A percentile compares a stretch with the other conserved stretches of the same genome.
Evolutionary conservation across 2,329 filamentous ascomycete species (phyloP).

Genomic region (Reticulascus tulasneorum): DNA sequence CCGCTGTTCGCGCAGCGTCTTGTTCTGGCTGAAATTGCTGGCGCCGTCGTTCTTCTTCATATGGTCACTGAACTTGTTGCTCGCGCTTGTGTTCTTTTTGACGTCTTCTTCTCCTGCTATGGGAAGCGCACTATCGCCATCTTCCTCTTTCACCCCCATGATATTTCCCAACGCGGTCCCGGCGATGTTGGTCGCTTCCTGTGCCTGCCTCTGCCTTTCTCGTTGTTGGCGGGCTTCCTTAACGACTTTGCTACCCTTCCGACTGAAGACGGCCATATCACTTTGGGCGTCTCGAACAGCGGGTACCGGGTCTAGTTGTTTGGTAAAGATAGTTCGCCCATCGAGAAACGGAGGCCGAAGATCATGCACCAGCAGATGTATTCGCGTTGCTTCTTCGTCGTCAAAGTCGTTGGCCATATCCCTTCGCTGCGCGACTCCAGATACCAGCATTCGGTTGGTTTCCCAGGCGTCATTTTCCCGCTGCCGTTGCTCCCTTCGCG

Average conservation of each 20-base stretch:
- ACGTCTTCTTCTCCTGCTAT: conserved; percentile 66
- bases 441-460: conserved; percentile 96
- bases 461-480: conserved; percentile 98
- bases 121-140: conserved; percentile 83
- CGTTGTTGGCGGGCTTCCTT: conserved; percentile 87
- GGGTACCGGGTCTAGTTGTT: conserved; percentile 90
- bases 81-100: conserved; percentile 39
- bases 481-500: conserved; percentile 77
- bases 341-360: conserved; percentile 92
- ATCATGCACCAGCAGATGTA: conserved; percentile 91
- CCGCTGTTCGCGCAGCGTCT: conserved; percentile 83
- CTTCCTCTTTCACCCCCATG: conserved; percentile 91
- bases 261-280: conserved; percentile 97
- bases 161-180: conserved; percentile 91
- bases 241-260: conserved; percentile 91
- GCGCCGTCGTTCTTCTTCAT: conserved; percentile 80
- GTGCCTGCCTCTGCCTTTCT: conserved; percentile 88
- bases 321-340: conserved; percentile 93
- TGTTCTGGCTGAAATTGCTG: conserved; percentile 90
- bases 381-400: conserved; percentile 82
- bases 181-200: conserved; percentile 88
- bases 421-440: conserved; percentile 85
- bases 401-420: conserved; percentile 81
- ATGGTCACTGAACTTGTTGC: conserved; percentile 81
- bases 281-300: conserved; percentile 92